Conservation (phyloP, 2,329 filamentous ascomycete genomes). For the Botrytis cinerea region DNA sequence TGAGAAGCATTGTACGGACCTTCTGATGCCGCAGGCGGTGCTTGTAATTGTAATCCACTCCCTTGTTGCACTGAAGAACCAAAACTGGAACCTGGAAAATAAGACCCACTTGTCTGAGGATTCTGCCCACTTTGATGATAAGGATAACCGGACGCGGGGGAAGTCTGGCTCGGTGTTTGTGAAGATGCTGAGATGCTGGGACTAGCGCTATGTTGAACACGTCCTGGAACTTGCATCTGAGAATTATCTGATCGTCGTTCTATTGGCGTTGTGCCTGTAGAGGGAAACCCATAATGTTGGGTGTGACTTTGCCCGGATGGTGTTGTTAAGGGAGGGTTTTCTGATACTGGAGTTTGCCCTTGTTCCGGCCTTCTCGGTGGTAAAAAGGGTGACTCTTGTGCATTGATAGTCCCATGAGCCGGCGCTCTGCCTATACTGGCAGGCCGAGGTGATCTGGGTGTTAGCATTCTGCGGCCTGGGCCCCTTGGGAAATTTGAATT, state of each 20-base stretch:
- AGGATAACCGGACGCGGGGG: conserved; percentile 40
- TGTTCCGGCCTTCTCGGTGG: conserved; percentile 48
- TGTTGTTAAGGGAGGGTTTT: conserved; percentile 48
- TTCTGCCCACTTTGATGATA: conserved; percentile 35
- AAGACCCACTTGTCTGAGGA: conserved; percentile 32
- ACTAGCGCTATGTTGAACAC: conserved; percentile 46
- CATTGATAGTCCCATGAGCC: conserved; percentile 50
- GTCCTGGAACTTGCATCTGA: conserved; percentile 45
- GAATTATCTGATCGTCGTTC: conserved; percentile 41
- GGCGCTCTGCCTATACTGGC: conserved; percentile 51
- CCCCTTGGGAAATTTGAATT: conserved; percentile 35
- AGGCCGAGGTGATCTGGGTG: conserved; percentile 49
- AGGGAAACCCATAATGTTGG: conserved; percentile 43
- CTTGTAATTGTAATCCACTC: conserved; percentile 40
- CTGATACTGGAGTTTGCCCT: conserved; percentile 42
- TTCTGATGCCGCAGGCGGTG: conserved; percentile 38
- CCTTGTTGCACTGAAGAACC: conserved; percentile 36
- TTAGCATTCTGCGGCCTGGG: conserved; percentile 36
- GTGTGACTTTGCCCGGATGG: conserved; percentile 31
- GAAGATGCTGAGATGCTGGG: conserved; percentile 51
- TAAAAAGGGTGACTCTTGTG: conserved; percentile 51
- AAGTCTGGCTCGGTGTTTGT: conserved; percentile 47
- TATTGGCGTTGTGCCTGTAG: conserved; percentile 44
- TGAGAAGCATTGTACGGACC: conserved; percentile 42
- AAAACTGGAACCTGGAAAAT: conserved; percentile 40